Evolutionary conservation across 176 grass and related monocot genomes (phyloP).

Genomic region (Paspalum vaginatum): DNA sequence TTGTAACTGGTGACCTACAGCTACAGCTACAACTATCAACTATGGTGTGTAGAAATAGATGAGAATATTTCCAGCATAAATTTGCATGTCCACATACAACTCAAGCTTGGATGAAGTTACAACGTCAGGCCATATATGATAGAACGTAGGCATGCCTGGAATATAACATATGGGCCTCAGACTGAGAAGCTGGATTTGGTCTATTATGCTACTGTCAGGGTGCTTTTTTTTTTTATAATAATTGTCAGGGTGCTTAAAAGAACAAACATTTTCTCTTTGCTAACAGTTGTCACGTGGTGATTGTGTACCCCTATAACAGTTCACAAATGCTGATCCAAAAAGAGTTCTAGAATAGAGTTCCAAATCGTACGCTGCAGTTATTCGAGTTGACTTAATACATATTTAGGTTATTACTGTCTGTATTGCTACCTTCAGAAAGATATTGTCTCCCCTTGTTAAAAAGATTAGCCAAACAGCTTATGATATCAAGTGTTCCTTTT

Average conservation of each 20-base stretch:
- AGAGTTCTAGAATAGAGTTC: neutral
- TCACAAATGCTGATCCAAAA: neutral
- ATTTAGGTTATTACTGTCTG: neutral
- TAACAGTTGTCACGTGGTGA: neutral
- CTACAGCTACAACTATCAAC: too few species aligned
- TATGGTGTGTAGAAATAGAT: neutral
- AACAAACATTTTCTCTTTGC: neutral
- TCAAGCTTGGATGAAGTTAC: conserved; percentile 12
- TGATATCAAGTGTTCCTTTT: conserved; percentile 4
- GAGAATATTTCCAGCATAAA: neutral
- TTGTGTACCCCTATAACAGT: neutral
- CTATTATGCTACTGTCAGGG: too few species aligned
- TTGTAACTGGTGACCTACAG: neutral
- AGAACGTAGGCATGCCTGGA: too few species aligned
- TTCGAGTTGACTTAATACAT: neutral
- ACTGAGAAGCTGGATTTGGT: conserved; percentile 10
- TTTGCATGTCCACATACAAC: conserved; percentile 19
- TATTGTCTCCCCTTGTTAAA: neutral
- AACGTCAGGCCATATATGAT: too few species aligned
- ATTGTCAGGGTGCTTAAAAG: conserved; percentile 20
- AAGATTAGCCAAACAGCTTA: conserved; percentile 27
- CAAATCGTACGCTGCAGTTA: neutral
- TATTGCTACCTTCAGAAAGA: conserved; percentile 14
- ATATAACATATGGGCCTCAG: neutral
- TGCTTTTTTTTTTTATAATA: too few species aligned